Evolutionary conservation across 805 yeast species (phyloP).

Genomic region (Debaryomyces maramus): DNA sequence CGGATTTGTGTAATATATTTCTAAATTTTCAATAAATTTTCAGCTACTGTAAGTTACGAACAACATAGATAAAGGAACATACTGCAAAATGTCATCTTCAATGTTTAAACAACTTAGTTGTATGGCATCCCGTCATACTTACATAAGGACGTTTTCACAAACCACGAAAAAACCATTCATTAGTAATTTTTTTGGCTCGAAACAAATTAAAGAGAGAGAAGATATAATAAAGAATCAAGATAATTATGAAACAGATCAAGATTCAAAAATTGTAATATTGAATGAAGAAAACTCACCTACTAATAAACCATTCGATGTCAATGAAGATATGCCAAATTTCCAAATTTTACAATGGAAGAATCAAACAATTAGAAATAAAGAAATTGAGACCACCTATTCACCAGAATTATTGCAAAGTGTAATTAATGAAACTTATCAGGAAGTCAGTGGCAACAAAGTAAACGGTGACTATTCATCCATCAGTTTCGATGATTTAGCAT

Average conservation of each 20-base stretch:
- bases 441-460: constrained; percentile 17
- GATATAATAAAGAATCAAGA: constrained; percentile 39
- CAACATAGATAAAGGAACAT: neutral
- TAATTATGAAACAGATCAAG: constrained; percentile 32
- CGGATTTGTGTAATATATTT: neutral
- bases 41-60: neutral
- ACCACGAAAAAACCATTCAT: constrained; percentile 18
- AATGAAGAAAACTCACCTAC: constrained; percentile 36
- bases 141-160: constrained; percentile 1
- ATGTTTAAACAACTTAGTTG: neutral
- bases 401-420: constrained; percentile 23
- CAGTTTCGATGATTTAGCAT: constrained; percentile 42
- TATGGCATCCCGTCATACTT: constrained; percentile 3
- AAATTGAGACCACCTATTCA: constrained; percentile 30
- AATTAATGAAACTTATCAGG: constrained; percentile 26
- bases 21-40: constrained; percentile 1
- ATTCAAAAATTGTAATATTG: constrained; percentile 35
- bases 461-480: constrained; percentile 15
- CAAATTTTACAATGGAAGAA: constrained; percentile 38
- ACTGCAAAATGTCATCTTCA: constrained; percentile 3
- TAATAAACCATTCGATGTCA: constrained; percentile 23
- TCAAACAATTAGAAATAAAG: constrained; percentile 18
- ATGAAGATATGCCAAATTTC: constrained; percentile 36
- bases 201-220: constrained; percentile 32
- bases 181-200: constrained; percentile 34